Evolutionary conservation across 2,329 filamentous ascomycete genomes (phyloP), one percentile per base, ranked within the genome.

Genomic region (Calonectria fujianensis): DNA sequence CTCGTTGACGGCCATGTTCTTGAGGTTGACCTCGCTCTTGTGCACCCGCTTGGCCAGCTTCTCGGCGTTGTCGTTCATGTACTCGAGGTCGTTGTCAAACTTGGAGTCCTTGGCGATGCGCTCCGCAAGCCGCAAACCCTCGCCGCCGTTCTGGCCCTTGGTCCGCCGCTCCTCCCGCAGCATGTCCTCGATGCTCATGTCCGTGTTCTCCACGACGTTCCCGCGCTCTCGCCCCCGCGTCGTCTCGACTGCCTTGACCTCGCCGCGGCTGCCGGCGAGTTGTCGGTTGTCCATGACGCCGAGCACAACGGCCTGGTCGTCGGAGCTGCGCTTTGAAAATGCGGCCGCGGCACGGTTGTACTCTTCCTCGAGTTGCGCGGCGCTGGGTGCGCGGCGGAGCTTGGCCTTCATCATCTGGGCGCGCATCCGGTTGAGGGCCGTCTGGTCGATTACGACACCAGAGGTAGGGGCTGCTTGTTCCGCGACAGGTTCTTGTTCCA

Each of bases 101-200:
- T 96, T 97, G 64, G 87, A 91, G 84, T 99, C 97, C 83, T 98
- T 98, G 69, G 96, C 95, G 79, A 99, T 99, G 74, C 96, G 93
- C 83, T 98, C 96, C 3, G 97, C 97, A 39, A 98, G 91, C 5
- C 94, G 92, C 79, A 93, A 89, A 1, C 94, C 95, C 82, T 98
- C 96, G 69, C 95, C 95, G 52, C 94, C 95, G 5, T 89, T 88
- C 81, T 95, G 92, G 20, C 93, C 93, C 73, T 93, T 93, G 6
- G 95, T 98, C 70, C 96, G 93, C 45, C 95, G 92, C 85, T 99
- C 97, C 85, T 98, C 96, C 35, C 95, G 93, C 24, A 99, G 92
- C 97, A 99, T 99, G 84, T 99, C 97, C 69, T 98, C 96, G 74
- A 99, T 94, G 37, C 89, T 93, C 96, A 99, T 98, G 80, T 98